Evolutionary conservation across 148 eudicot genomes (phyloP), one percentile per base, ranked within the genome.

Genomic region (Nepenthes gracilis): DNA sequence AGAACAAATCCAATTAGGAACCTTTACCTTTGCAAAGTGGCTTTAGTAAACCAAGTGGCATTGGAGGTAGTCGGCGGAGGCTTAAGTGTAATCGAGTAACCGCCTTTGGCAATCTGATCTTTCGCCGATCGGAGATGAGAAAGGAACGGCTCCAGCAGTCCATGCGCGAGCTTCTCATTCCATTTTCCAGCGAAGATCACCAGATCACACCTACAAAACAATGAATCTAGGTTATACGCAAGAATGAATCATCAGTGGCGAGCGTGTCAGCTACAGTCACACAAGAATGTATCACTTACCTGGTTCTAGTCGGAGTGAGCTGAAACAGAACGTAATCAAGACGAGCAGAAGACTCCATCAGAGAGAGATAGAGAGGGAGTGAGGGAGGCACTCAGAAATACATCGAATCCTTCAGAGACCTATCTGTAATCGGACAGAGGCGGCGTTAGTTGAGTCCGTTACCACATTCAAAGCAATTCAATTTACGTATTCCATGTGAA

Each of bases 301-400:
- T 88, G 35, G 96, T 88, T 64, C 96, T 74, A 1, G 96, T 88
- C 1, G 96, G 96, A 15, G 96, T 88, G 57, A 88, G 86, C 59
- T 85, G 96, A 76, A 88, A 88, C 43, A 88, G 75, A 52, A 82
- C 85, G 54, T 80, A 70, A 69, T 85, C 96, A 2, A 88, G 82
- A 36, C 68, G 78, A 66, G 85, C 69, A 58, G 65, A 57, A 2
- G 85, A 67, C 56, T 88, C 93, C 96, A 88, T 88, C 54, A 50
- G 54, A 50, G 13, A 11, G 49, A 50, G 54, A 50, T 4, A 40
- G 6, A 40, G 45, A 40, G 45, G 8, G 45, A 40, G 45, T 3
- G 45, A 40, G 45, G 45, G 45, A 23, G 23, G 23, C 23, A 23
- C 23, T 40, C 45, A 40, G 45, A 8, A 40, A 0, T 40, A 3